These are phyloP conservation scores for Datura wrightii DNA, from an alignment of 257 asterid species.

Conservation along the genomic window DNA sequence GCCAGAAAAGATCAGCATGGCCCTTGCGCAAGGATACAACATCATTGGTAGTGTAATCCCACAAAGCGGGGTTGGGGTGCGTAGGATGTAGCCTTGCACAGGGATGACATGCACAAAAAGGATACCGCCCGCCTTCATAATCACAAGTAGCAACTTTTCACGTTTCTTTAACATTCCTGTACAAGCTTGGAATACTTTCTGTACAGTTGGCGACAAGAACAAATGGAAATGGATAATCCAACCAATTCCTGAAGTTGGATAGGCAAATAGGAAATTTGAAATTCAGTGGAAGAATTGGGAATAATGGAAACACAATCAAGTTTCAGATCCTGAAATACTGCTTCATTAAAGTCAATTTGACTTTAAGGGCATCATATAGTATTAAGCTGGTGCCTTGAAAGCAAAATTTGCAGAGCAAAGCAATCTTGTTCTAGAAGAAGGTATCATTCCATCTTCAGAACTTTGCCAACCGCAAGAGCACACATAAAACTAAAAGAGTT, in stretches of 20 bases:
- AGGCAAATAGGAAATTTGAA: not conserved
- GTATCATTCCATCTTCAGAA: not conserved
- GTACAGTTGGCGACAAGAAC: not conserved
- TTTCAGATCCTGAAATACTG: not conserved
- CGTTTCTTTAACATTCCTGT: not conserved
- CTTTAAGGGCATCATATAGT: not conserved
- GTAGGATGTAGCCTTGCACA: not conserved
- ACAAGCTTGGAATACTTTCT: not conserved
- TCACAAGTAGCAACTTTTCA: not conserved
- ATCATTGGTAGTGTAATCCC: not conserved
- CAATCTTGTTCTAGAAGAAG: slow-evolving; percentile 1
- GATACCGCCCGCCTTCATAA: not conserved
- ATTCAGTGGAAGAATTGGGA: slow-evolving; percentile 1
- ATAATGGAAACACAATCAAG: not conserved
- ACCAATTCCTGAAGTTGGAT: slow-evolving; percentile 10
- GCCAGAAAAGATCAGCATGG: not conserved
- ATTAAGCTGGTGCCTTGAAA: not conserved
- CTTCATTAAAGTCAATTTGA: not conserved
- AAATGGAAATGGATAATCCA: slow-evolving; percentile 19
- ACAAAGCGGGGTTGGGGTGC: not conserved
- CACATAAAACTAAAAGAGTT: not conserved
- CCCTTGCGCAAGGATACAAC: not conserved
- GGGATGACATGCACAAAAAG: not conserved
- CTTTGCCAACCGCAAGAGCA: not conserved
- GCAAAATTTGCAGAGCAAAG: slow-evolving; percentile 24